A percentile compares a stretch with the other conserved stretches of the same genome.
Evolutionary conservation across 179 eudicot genomes (phyloP).

Genomic region (Actinidia chinensis): DNA sequence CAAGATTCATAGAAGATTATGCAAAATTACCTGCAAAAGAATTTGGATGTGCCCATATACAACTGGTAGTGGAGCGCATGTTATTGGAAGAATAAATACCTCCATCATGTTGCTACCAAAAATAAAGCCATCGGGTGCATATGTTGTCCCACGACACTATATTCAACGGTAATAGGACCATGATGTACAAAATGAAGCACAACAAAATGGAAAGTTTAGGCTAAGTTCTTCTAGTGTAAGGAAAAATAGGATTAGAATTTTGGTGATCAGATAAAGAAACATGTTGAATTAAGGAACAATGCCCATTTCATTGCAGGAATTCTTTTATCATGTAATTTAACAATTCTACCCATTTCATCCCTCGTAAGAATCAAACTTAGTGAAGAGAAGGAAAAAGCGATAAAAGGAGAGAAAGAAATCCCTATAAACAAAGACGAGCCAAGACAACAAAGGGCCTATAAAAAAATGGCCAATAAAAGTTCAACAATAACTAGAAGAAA

Average conservation of each 20-base stretch:
- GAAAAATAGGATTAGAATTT: neutral
- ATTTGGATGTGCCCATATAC: neutral
- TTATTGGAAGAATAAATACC: conserved; percentile 38
- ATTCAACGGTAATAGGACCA: conserved; percentile 61
- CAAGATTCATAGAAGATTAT: neutral
- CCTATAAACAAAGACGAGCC: too few species aligned
- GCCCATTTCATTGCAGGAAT: neutral
- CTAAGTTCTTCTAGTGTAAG: neutral
- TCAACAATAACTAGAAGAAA: neutral
- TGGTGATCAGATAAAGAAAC: neutral
- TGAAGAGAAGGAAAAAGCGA: neutral
- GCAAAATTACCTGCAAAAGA: neutral
- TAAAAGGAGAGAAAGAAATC: neutral
- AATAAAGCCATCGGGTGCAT: conserved; percentile 90
- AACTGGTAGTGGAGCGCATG: neutral
- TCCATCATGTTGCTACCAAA: conserved; percentile 53
- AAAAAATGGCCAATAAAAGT: too few species aligned
- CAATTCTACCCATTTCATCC: too few species aligned
- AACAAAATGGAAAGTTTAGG: conserved; percentile 19
- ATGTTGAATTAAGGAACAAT: neutral
- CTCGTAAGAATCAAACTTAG: neutral
- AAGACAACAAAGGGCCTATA: too few species aligned
- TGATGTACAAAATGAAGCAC: conserved; percentile 67
- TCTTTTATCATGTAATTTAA: neutral
- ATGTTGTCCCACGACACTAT: conserved; percentile 85